Base-by-base conservation (phyloP, 164 flowering plant genomes). In the Vitis rupestris region DNA sequence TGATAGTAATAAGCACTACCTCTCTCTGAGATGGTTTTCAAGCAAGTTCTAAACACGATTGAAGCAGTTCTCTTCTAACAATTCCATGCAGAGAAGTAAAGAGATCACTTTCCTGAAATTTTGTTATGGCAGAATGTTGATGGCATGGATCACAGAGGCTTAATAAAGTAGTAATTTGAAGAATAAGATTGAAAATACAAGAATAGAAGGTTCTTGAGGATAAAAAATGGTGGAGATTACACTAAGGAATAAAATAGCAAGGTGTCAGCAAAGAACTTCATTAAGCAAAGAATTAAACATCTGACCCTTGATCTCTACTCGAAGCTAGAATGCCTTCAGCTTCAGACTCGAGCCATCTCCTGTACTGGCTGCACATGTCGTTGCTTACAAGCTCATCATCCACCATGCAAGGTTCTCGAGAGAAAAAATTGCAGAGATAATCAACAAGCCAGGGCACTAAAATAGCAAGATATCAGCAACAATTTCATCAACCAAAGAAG, bases 271-370 rank as follows among this genome's bases (percentile, higher is more conserved):
- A 57, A 93, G 77, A 44, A 89, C 79, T 80, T 95, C 97, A 73
- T 85, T 81, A 66, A 95, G 72, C 81, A 95, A 85, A 50, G 86
- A 82, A 75, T 72, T 66, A 7, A 91, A 71, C 29, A 93, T 84
- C 55, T 74, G 77, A 54, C 54, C 74, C 75, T 85, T 89, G 30
- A 95, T 75, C 73, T 87, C 90, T 50, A 71, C 65, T 23, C 92
- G 95, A 1, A 86, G 59, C 53, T 68, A 84, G 67, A 80, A 87
- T 61, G 66, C 44, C 85, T 74, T 93, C 97, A 30, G 63, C 70
- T 65, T 87, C 93, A 73, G 84, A 92, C 44, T 89, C 86, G 53
- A 81, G 78, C 98, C 98, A 93, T 78, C 65, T 89, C 10, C 97
- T 95, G 72, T 76, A 55, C 7, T 71, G 78, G 68, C 77, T 79